These are phyloP conservation scores for Exserohilum rostratum DNA, from an alignment of 2,329 filamentous ascomycete genomes.

Conservation along the genomic window DNA sequence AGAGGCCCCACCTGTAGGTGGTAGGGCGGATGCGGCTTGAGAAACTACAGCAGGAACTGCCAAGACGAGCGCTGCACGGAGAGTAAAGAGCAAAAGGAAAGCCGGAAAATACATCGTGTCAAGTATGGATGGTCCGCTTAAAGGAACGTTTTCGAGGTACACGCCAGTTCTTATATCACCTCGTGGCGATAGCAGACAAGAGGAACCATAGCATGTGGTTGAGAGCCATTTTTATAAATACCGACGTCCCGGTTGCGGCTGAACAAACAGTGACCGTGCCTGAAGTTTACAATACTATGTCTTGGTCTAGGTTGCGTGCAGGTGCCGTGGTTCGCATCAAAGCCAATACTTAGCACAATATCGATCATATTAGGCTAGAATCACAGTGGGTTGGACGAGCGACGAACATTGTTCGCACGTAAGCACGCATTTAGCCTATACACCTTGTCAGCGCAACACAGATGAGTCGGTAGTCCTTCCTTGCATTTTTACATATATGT, in stretches of 20 bases:
- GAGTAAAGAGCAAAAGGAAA: not conserved
- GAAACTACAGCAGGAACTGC: not conserved
- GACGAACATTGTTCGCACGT: not conserved
- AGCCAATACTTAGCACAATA: not conserved
- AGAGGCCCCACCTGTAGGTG: conserved; percentile 22
- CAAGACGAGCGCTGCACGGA: not conserved
- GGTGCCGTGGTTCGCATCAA: not conserved
- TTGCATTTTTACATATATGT: no score
- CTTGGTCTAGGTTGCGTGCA: not conserved
- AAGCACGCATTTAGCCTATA: not conserved
- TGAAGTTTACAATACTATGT: not conserved
- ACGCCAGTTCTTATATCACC: not conserved
- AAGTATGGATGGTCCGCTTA: not conserved
- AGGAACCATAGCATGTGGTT: not conserved
- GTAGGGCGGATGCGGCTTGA: conserved; percentile 9
- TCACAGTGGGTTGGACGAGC: not conserved
- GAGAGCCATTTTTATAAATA: not conserved
- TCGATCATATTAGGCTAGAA: not conserved
- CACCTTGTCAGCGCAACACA: not conserved
- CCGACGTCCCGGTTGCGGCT: conserved; percentile 3
- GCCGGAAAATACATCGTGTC: conserved; percentile 1
- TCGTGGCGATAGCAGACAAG: not conserved
- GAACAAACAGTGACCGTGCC: not conserved
- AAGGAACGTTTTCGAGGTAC: not conserved
- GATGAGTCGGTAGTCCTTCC: no score